Percentiles rank a stretch among this genome's conserved stretches.
phyloP scores from a whole-genome alignment of 257 asterid genomes.

The Solanum etuberosum region DNA sequence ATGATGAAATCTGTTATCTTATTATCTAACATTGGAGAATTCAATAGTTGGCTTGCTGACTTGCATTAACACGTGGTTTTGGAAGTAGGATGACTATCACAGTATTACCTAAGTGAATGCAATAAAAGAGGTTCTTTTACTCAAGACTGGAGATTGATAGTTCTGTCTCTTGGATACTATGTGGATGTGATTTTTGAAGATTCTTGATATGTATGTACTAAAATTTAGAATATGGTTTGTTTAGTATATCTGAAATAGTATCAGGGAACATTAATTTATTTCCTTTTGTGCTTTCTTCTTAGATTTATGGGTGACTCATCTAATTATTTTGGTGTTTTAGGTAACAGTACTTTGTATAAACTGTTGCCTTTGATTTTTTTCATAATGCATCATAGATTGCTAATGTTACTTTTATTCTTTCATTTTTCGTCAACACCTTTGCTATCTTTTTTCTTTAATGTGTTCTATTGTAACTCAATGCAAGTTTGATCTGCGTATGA shows the following conservation, averaged over 20 bases:
- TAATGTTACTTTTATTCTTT: neutral
- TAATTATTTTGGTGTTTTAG: neutral
- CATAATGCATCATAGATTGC: neutral
- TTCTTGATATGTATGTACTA: neutral
- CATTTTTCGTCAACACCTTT: neutral
- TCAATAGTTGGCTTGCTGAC: constrained; percentile 3
- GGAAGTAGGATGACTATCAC: neutral
- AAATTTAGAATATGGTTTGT: neutral
- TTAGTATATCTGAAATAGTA: neutral
- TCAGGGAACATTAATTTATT: neutral
- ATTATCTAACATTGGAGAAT: constrained; percentile 10
- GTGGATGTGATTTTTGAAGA: neutral
- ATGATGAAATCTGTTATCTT: constrained; percentile 3
- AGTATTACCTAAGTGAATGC: neutral
- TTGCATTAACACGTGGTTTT: constrained; percentile 8
- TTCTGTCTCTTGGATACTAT: neutral
- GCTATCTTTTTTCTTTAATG: neutral
- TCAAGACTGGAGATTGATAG: neutral
- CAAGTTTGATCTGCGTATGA: neutral
- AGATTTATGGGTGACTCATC: neutral
- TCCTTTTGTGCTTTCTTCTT: neutral
- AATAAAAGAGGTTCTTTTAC: neutral
- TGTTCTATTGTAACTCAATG: neutral
- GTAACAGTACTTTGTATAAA: neutral
- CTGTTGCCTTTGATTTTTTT: neutral